These are phyloP conservation scores for California macrophylla DNA, from an alignment of 441 rosid species.

Conservation along the genomic window DNA sequence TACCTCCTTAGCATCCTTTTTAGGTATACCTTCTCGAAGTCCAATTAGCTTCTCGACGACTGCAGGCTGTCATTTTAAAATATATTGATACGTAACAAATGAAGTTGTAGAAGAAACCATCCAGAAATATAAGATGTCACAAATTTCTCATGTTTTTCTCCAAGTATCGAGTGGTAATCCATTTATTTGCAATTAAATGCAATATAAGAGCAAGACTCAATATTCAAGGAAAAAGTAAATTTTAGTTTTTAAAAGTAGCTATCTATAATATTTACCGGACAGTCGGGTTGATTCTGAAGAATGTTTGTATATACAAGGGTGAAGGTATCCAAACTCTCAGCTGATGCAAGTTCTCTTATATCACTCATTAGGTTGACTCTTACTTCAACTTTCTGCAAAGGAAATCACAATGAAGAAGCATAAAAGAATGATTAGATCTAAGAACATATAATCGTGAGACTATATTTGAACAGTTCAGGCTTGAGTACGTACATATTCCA, in stretches of 20 bases:
- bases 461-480: neutral
- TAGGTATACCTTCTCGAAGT: conserved; percentile 88
- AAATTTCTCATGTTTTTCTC: neutral
- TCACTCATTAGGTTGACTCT: conserved; percentile 79
- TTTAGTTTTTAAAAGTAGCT: conserved; percentile 7
- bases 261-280: conserved; percentile 54
- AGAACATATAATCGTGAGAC: neutral
- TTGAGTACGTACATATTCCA: neutral
- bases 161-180: neutral
- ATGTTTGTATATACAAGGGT: conserved; percentile 86
- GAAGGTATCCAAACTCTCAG: conserved; percentile 90
- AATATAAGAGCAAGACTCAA: neutral
- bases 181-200: neutral
- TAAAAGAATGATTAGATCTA: neutral
- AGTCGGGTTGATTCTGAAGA: conserved; percentile 94
- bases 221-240: neutral
- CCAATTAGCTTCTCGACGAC: conserved; percentile 96
- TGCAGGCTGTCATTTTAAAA: conserved; percentile 55
- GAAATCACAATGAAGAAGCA: conserved; percentile 10
- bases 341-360: conserved; percentile 96
- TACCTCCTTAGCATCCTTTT: conserved; percentile 98
- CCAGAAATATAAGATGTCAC: neutral
- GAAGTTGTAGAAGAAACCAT: neutral
- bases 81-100: neutral
- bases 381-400: conserved; percentile 78